Base-by-base conservation (phyloP, 352 stramenopile species). In the Globisporangium heterothallicum region DNA sequence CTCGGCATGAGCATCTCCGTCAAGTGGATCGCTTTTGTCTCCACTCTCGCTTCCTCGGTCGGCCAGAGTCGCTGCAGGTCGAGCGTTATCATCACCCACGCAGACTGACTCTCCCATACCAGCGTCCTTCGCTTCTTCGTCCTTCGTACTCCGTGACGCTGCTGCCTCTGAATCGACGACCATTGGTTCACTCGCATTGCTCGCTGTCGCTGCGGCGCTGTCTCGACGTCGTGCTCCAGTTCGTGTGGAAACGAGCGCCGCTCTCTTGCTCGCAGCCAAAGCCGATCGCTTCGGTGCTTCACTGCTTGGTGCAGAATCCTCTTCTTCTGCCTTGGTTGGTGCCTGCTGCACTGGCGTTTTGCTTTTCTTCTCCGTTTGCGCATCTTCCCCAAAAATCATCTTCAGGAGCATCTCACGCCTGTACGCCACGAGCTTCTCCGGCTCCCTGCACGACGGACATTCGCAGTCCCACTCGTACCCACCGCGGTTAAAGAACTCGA, bases 401-500 rank as follows among this genome's bases (percentile, higher is more conserved):
- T 80, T 35, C 24, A 76, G 30, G 18, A 83, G 50, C 50, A 74
- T 75, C 13, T 50, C 49, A 12, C 67, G 65, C 4, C 69, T 66
- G 49, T 76, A 80, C 10, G 34, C 49, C 30, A 56, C 34, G 21
- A 59, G 29, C 34, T 70, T 73, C 26, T 80, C 59, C 0, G 72
- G 72, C 24, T 64, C 46, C 1, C 16, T 13, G 47, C 72, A 84
- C 6, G 67, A 77, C 14, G 63, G 62, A 25, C 72, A 84, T 0
- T 68, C 42, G 35, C 72, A 80, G 8, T 71, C 55, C 59, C 63
- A 72, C 6, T 68, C 22, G 42, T 63, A 74, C 4, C 63, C 61
- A 1, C 49, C 63, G 34, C 52, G 66, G 21, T 63, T 64, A 24
- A 68, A 68, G 24, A 73, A 74, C 52, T 84, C 72, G 14, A 74